phyloP scores from a whole-genome alignment of 306 rosid species.

The Sicyos baderoa region DNA sequence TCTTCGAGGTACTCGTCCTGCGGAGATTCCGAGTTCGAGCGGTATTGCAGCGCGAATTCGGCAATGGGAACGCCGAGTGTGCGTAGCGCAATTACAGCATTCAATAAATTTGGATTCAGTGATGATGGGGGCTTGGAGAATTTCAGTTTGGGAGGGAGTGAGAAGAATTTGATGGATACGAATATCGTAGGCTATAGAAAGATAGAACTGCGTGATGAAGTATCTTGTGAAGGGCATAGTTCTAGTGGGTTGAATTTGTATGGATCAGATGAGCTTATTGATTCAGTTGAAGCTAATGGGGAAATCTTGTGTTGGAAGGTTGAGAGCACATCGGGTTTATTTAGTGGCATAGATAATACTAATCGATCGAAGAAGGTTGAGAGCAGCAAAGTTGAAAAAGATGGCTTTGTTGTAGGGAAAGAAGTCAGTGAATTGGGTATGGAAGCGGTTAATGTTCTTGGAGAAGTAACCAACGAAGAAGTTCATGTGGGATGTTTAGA shows the following conservation, averaged over 20 bases:
- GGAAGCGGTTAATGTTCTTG: slow-evolving; percentile 15
- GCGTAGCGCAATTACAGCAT: slow-evolving; percentile 59
- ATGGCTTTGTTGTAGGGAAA: slow-evolving; percentile 8
- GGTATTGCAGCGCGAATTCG: slow-evolving; percentile 85
- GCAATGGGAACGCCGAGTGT: slow-evolving; percentile 69
- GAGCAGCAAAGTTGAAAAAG: slow-evolving; percentile 19
- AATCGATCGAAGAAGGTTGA: slow-evolving; percentile 19
- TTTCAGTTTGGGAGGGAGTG: slow-evolving; percentile 46
- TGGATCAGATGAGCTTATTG: slow-evolving; percentile 35
- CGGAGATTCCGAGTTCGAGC: slow-evolving; percentile 79
- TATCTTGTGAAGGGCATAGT: slow-evolving; percentile 13
- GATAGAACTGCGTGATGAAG: slow-evolving; percentile 19
- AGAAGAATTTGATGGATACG: slow-evolving; percentile 24
- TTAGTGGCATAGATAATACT: slow-evolving; percentile 19
- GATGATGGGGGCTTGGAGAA: slow-evolving; percentile 42
- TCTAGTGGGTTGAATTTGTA: slow-evolving; percentile 43
- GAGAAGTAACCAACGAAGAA: slow-evolving; percentile 5
- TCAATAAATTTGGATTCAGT: slow-evolving; percentile 34
- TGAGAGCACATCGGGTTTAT: slow-evolving; percentile 28
- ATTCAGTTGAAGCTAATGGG: slow-evolving; percentile 24
- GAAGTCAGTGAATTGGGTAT: slow-evolving; percentile 13
- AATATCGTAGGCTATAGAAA: slow-evolving; percentile 24
- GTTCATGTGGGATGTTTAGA: slow-evolving; percentile 7
- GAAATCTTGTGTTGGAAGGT: slow-evolving; percentile 38
- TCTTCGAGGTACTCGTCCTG: slow-evolving; percentile 64